A percentile compares a stretch with the other conserved stretches of the same genome.
Evolutionary conservation across 2,329 filamentous ascomycete species (phyloP).

Genomic region (Colletotrichum orbiculare): DNA sequence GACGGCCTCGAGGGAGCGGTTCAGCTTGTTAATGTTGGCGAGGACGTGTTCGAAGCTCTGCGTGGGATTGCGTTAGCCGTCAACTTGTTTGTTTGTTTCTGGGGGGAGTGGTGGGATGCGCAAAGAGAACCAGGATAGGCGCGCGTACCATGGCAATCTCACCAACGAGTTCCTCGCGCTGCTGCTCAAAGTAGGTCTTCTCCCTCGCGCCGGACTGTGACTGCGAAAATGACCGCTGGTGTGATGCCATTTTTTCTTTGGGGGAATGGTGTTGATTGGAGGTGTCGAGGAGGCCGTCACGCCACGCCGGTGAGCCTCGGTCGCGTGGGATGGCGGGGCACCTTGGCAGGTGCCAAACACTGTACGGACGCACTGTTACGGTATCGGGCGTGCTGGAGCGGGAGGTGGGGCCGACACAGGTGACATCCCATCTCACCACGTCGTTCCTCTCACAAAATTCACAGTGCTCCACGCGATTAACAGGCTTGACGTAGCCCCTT

Average conservation of each 20-base stretch:
- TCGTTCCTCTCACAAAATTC: too few relatives aligned
- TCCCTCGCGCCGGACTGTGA: constrained; percentile 43
- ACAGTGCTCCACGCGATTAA: too few relatives aligned
- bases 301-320: too few relatives aligned
- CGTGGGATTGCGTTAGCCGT: constrained; percentile 7
- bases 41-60: constrained; percentile 89
- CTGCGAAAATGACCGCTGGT: constrained; percentile 36
- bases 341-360: too few relatives aligned
- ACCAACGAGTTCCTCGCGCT: constrained; percentile 76
- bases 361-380: too few relatives aligned
- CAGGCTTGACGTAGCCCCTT: too few relatives aligned
- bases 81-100: background rate
- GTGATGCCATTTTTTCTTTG: constrained; percentile 30
- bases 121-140: background rate
- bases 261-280: background rate
- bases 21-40: constrained; percentile 95
- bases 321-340: too few relatives aligned
- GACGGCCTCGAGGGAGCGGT: constrained; percentile 90
- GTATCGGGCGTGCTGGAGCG: too few relatives aligned
- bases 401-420: too few relatives aligned
- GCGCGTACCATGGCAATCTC: constrained; percentile 76
- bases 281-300: too few relatives aligned
- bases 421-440: too few relatives aligned
- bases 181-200: constrained; percentile 79
- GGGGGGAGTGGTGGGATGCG: too few relatives aligned